Conservation (phyloP, 2,329 filamentous ascomycete species). For the Herpotrichia juniperi region DNA sequence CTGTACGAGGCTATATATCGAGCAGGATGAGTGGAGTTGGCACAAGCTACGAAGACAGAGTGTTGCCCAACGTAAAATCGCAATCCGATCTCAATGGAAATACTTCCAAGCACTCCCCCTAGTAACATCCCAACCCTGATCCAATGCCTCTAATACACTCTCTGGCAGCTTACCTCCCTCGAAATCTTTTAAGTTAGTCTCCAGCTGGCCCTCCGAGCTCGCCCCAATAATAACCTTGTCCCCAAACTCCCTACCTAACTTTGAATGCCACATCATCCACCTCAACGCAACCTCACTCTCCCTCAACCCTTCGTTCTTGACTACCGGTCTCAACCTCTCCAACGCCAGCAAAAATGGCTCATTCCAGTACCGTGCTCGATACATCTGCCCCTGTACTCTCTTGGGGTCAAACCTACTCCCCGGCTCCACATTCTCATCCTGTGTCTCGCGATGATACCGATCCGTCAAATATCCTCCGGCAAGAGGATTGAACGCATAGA, state of each 20-base stretch:
- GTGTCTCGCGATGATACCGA: constrained; percentile 53
- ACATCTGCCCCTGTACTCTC: constrained; percentile 44
- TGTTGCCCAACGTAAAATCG: no score
- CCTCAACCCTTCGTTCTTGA: constrained; percentile 47
- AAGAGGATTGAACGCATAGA: constrained; percentile 26
- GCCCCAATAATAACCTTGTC: constrained; percentile 66
- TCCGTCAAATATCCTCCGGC: constrained; percentile 24
- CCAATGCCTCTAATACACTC: constrained; percentile 75
- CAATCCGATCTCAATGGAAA: constrained; percentile 54
- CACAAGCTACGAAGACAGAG: no score
- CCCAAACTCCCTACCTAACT: constrained; percentile 58
- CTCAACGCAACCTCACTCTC: constrained; percentile 50
- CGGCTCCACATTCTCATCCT: constrained; percentile 39
- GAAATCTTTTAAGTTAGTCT: constrained; percentile 61
- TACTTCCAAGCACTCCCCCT: constrained; percentile 64
- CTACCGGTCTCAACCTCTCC: constrained; percentile 45
- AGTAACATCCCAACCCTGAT: constrained; percentile 73
- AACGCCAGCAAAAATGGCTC: constrained; percentile 52
- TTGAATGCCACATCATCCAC: constrained; percentile 53
- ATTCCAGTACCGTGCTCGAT: constrained; percentile 50
- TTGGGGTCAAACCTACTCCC: constrained; percentile 52
- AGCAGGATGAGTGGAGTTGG: no score
- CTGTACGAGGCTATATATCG: no score
- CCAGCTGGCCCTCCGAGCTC: constrained; percentile 60
- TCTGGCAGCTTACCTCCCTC: constrained; percentile 72